A percentile compares a stretch with the other conserved stretches of the same genome.
These are phyloP conservation scores for Clavispora asparagi DNA, from an alignment of 805 yeast species.

Conservation along the genomic window DNA sequence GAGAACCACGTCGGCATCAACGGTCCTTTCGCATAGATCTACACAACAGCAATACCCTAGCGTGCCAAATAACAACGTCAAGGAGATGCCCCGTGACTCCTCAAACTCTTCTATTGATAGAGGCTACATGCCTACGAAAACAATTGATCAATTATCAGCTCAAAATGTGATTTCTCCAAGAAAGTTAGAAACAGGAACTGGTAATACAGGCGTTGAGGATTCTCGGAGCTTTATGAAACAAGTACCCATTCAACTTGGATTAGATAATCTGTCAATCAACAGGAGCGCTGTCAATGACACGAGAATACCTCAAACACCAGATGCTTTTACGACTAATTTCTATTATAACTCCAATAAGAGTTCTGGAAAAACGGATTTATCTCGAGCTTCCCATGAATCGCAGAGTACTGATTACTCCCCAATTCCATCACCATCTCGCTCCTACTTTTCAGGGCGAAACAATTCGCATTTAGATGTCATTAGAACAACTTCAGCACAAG, in stretches of 20 bases:
- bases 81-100: neutral
- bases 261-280: neutral
- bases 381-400: neutral
- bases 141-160: neutral
- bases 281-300: neutral
- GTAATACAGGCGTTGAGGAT: neutral
- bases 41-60: neutral
- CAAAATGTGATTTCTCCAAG: neutral
- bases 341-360: neutral
- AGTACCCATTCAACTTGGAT: neutral
- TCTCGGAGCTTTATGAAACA: neutral
- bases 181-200: neutral
- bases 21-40: neutral
- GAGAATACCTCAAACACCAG: conserved; percentile 1
- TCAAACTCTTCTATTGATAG: neutral
- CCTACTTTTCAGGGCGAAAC: neutral
- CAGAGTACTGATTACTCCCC: neutral
- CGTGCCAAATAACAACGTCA: neutral
- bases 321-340: neutral
- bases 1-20: neutral
- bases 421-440: neutral
- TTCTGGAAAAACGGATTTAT: neutral
- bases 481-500: neutral
- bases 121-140: neutral
- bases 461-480: neutral